Base-by-base conservation (phyloP, 2,329 filamentous ascomycete genomes). In the Diplodia intermedia region DNA sequence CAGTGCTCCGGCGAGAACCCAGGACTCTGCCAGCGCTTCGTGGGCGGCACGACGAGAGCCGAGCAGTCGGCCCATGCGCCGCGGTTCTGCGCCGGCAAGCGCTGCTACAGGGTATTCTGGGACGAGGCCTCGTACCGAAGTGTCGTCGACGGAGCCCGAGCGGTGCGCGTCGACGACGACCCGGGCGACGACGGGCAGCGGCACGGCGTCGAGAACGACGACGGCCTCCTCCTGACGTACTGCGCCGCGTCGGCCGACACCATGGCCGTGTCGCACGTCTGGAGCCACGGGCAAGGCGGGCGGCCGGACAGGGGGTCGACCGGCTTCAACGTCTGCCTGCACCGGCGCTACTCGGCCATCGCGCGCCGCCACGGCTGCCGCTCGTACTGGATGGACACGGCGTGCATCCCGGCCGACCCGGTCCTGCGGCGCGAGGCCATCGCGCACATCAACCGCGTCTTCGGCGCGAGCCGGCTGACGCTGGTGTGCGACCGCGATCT, bases 221-320 rank as follows among this genome's bases (percentile, higher is more conserved):
- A 26, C n/a, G 20, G 12, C n/a, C 11, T 26, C 1, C 29, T 31
- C 31, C 11, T 52, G 49, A 26, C 23, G n/a, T 52, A 52, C 49
- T 52, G 49, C 49, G n/a, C n/a, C n/a, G 49, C 49, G n/a, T 52
- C 49, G 5, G 12, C 7, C 11, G 23, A 52, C 18, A 52, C 49
- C n/a, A 52, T 52, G 49, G 49, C 49, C 23, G n/a, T 52, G 11
- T 52, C 49, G 49, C 49, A 52, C 49, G 49, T 52, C 7, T 23
- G 49, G 49, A 52, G 49, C 49, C 49, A 52, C 18, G 49, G 49
- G n/a, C 49, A 52, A n/a, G 49, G 49, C 49, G 49, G 20, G 9
- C 9, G 49, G 12, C 49, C 49, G 2, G 49, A 52, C 9, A 2
- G n/a, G 11, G n/a, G 9, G 11, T 43, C 38, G 2, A 12, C 49